Percentiles rank a stretch among this genome's conserved stretches.
Evolutionary conservation across 306 rosid genomes (phyloP).

Genomic region (Ceratonia siliqua): DNA sequence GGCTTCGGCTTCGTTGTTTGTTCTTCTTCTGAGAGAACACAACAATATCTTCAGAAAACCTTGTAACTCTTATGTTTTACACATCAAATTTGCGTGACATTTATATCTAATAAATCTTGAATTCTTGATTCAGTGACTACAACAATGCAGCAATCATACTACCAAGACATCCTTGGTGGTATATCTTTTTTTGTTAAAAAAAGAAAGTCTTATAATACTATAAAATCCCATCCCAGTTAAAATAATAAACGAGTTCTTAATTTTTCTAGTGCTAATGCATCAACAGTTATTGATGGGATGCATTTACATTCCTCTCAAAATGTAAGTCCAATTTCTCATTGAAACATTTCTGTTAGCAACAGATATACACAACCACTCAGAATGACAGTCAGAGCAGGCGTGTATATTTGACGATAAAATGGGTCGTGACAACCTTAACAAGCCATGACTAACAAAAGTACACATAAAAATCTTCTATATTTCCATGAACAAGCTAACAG

Average conservation of each 20-base stretch:
- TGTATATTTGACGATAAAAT: no score
- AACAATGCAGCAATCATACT: neutral
- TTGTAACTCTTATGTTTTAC: neutral
- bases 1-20: constrained; percentile 62
- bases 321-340: neutral
- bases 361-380: neutral
- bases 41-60: constrained; percentile 21
- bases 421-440: neutral
- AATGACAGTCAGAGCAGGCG: neutral
- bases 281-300: neutral
- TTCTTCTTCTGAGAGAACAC: constrained; percentile 41
- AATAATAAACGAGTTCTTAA: constrained; percentile 1
- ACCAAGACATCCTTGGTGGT: neutral
- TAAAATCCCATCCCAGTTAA: neutral
- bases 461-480: neutral
- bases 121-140: neutral
- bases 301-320: neutral
- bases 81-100: neutral
- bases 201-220: neutral
- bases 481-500: constrained; percentile 4
- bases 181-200: no score
- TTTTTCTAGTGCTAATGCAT: constrained; percentile 6
- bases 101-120: neutral
- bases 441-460: neutral
- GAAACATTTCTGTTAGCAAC: neutral